These are phyloP conservation scores for Nyctanthes arbortristis DNA, from an alignment of 257 asterid species.

Conservation along the genomic window DNA sequence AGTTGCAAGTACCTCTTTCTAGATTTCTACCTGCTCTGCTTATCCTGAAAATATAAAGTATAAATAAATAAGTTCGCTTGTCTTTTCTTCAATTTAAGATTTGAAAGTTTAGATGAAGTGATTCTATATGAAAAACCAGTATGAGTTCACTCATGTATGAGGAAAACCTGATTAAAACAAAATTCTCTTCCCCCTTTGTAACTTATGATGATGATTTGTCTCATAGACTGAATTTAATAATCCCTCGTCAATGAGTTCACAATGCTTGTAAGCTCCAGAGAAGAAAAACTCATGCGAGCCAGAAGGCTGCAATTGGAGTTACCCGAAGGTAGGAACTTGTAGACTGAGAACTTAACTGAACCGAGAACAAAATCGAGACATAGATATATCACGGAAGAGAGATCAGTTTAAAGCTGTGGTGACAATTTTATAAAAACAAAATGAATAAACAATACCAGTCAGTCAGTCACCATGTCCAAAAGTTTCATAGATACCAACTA, in stretches of 20 bases:
- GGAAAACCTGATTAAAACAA: too few species aligned
- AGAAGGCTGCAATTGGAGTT: background rate
- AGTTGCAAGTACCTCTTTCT: background rate
- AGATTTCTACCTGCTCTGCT: conserved; percentile 25
- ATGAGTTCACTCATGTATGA: too few species aligned
- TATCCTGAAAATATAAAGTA: background rate
- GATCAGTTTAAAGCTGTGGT: conserved; percentile 12
- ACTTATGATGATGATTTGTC: too few species aligned
- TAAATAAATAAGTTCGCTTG: too few species aligned
- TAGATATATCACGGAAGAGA: background rate
- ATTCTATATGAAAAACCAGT: too few species aligned
- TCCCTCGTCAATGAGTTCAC: too few species aligned
- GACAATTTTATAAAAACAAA: too few species aligned
- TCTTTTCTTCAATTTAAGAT: too few species aligned
- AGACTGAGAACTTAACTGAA: background rate
- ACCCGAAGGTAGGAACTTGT: background rate
- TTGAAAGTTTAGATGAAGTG: too few species aligned
- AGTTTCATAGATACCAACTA: conserved; percentile 6
- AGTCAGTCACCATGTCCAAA: background rate
- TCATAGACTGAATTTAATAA: too few species aligned
- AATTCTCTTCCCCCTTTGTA: too few species aligned
- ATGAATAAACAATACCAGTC: background rate
- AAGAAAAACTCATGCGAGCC: background rate
- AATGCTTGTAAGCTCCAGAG: background rate
- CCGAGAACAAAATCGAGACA: background rate